Evolutionary conservation across 306 rosid species (phyloP), one percentile per base, ranked within the genome.

Genomic region (Morella rubra): DNA sequence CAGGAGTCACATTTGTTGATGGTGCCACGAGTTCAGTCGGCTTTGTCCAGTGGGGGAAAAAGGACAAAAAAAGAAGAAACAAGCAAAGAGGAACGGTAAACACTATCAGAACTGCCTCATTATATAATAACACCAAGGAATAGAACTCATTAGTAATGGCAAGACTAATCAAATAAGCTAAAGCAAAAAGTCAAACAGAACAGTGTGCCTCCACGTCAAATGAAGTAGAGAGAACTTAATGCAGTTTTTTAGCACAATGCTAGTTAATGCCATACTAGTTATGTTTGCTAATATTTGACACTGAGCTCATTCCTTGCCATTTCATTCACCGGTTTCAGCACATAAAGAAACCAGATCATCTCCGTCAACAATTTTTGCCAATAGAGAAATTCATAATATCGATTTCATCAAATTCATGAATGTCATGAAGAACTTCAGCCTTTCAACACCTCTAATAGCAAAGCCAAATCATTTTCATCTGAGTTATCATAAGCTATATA

Each of bases 11-110:
- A 68, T 84, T 81, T 44, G 83, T 72, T 71, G 68, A 58, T 55
- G 93, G 90, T 19, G 85, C 89, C 74, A 74, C 64, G 69, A 90
- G 87, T 81, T 92, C 97, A 69, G 86, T 91, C 76, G 96, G 97
- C 99, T 95, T 74, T 64, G 37, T 20, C 37, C 52, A 49, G 52
- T 9, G 52, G 52, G 14, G 14, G 11, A 49, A 49, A 49, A 74
- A 45, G 64, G 69, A 27, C 37, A 2, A 32, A 32, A 32, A 32
- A 32, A 16, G 6, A 67, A 27, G 71, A 40, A 59, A 75, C 52
- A 81, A 42, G 52, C 44, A 19, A 62, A 55, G 7, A 44, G 56
- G 44, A 18, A 50, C 24, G 22, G 15, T 75, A 16, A 71, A 32
- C 69, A 75, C 67, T 27, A 62, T 76, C 37, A 86, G 83, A 80